Percentiles rank a stretch among this genome's conserved stretches.
Conservation (phyloP, 257 asterid species). For the Cinchona pubescens region DNA sequence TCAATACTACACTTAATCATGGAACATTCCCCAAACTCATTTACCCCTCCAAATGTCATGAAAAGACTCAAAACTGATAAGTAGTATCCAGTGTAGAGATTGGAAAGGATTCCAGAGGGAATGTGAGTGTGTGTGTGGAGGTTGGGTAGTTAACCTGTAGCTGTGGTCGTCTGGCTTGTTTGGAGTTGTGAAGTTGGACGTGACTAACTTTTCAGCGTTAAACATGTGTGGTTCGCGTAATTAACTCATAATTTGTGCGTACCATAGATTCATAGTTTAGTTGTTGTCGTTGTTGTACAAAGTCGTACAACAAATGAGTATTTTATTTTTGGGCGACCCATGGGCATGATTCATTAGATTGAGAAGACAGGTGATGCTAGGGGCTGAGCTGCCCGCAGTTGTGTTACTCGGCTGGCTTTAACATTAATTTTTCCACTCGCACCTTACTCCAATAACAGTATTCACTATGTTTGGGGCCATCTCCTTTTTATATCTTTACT, state of each 20-base stretch:
- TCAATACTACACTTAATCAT: too few species aligned
- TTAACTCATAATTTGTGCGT: too few species aligned
- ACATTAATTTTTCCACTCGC: background rate
- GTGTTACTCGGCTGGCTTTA: background rate
- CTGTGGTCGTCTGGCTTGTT: too few species aligned
- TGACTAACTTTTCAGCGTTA: background rate
- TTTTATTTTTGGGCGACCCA: background rate
- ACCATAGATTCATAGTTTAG: too few species aligned
- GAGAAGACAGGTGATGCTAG: too few species aligned
- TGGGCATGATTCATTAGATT: constrained; percentile 15
- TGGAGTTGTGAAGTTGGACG: constrained; percentile 11
- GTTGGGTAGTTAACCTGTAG: too few species aligned
- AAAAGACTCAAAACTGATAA: too few species aligned
- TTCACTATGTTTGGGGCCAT: background rate
- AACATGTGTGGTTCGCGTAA: background rate
- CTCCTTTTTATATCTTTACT: background rate
- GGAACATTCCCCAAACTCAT: too few species aligned
- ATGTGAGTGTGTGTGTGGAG: too few species aligned
- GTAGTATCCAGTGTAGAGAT: too few species aligned
- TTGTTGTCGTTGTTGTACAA: background rate
- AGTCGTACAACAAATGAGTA: constrained; percentile 7
- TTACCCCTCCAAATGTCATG: too few species aligned
- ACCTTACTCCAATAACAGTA: background rate
- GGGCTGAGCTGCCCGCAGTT: background rate
- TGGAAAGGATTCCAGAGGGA: too few species aligned